phyloP scores from a whole-genome alignment of 1,139 yeast species.

The Arxiozyma slooffiae region DNA sequence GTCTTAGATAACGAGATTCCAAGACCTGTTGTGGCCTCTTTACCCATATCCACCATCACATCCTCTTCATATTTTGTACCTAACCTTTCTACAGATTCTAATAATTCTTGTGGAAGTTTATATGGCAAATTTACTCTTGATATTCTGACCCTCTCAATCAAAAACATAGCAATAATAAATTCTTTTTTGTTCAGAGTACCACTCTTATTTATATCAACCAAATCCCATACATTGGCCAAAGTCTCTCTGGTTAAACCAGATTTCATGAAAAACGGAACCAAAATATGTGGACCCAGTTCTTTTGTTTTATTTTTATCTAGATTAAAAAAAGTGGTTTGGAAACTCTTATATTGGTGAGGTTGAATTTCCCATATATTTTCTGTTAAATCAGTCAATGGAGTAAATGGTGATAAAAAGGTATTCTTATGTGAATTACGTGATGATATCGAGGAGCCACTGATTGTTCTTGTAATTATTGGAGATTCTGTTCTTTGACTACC shows the following conservation, averaged over 20 bases:
- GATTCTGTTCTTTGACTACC: conserved; percentile 1
- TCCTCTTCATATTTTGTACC: not conserved
- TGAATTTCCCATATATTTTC: conserved; percentile 56
- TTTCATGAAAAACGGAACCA: conserved; percentile 80
- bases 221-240: conserved; percentile 87
- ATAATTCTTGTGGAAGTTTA: conserved; percentile 45
- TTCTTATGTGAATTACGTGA: conserved; percentile 36
- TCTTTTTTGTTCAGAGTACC: conserved; percentile 73
- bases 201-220: conserved; percentile 78
- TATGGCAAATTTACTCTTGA: conserved; percentile 64
- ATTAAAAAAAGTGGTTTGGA: conserved; percentile 63
- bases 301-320: conserved; percentile 61
- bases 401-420: conserved; percentile 22
- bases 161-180: conserved; percentile 85
- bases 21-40: not conserved
- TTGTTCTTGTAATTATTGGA: conserved; percentile 5
- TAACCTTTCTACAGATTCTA: conserved; percentile 21
- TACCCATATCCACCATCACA: not conserved
- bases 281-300: conserved; percentile 60
- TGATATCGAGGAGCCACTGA: conserved; percentile 2
- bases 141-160: conserved; percentile 70
- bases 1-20: not conserved
- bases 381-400: conserved; percentile 1
- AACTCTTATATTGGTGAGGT: conserved; percentile 60
- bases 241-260: conserved; percentile 77